Evolutionary conservation across 2,329 filamentous ascomycete genomes (phyloP).

Genomic region (Lachnellula willkommii): DNA sequence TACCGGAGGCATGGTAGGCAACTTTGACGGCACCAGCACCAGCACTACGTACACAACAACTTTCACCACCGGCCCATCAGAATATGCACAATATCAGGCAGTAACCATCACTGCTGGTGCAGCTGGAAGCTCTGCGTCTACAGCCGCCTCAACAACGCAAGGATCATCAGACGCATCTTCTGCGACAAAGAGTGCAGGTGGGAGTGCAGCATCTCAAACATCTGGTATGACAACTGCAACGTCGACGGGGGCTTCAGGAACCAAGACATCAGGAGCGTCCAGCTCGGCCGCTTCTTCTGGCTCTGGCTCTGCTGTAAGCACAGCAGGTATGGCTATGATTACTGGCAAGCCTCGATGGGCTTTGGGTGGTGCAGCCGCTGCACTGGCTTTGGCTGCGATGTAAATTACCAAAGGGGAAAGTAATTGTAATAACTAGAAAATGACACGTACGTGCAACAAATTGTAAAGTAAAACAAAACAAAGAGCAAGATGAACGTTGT

Average conservation of each 20-base stretch:
- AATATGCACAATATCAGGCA: neutral
- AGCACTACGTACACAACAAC: constrained; percentile 1
- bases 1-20: neutral
- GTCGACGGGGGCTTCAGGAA: neutral
- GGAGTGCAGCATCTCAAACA: neutral
- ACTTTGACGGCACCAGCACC: neutral
- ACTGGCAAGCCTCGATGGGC: constrained; percentile 24
- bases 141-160: neutral
- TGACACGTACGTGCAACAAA: too few relatives aligned
- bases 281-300: neutral
- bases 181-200: neutral
- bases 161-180: neutral
- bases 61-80: constrained; percentile 2
- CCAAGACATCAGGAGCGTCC: constrained; percentile 2
- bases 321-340: constrained; percentile 21
- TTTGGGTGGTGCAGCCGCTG: constrained; percentile 22
- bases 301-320: constrained; percentile 6
- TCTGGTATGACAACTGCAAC: neutral
- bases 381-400: constrained; percentile 25
- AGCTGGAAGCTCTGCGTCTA: constrained; percentile 4
- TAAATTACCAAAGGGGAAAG: neutral
- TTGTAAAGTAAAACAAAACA: neutral
- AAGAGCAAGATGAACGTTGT: too few relatives aligned
- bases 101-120: constrained; percentile 22
- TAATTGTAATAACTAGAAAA: too few relatives aligned